Evolutionary conservation across 2,329 filamentous ascomycete genomes (phyloP), one percentile per base, ranked within the genome.

Genomic region (Fusarium gaditjirri): DNA sequence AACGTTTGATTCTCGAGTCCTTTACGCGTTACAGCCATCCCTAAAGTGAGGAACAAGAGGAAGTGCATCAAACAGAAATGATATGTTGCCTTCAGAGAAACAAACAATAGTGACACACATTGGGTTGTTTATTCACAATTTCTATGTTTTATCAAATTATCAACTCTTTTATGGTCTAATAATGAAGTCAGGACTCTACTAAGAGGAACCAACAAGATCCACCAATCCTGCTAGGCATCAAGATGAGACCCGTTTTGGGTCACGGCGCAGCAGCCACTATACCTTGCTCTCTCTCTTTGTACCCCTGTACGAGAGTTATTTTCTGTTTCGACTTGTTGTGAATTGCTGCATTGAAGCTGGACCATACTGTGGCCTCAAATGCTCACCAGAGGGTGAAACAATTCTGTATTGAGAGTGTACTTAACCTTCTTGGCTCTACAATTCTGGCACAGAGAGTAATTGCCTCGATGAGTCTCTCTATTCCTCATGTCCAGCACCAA

Each of bases 241-340:
- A 77, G 69, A 77, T 77, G 75, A 77, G 75, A 73, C 74, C 57
- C 70, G 61, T 71, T 72, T 76, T 75, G 63, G 68, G 70, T 64
- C 71, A 73, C 78, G 76, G 61, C 46, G 41, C 64, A 61, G 36
- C 36, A 66, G 47, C 35, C 42, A 65, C 38, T 44, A 52, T 56
- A 56, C 43, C 74, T 71, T 42, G 61, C 49, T 25, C 55, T 61
- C 61, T 61, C 52, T 52, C 67, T 36, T 29, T 60, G 71, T 71
- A 73, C 59, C 66, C 62, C 70, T 71, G 61, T 39, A 54, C 58
- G 23, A 73, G 56, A 39, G 46, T 42, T 55, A 29, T 65, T 47
- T 68, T 70, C 62, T 41, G 58, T 52, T 71, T 70, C 57, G 43
- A 46, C 71, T 71, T 73, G 54, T 41, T 46, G 62, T 58, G 61